Percentiles rank a stretch among this genome's conserved stretches.
Evolutionary conservation across 140 eudicot genomes (phyloP).

Genomic region (Senecio squalidus): DNA sequence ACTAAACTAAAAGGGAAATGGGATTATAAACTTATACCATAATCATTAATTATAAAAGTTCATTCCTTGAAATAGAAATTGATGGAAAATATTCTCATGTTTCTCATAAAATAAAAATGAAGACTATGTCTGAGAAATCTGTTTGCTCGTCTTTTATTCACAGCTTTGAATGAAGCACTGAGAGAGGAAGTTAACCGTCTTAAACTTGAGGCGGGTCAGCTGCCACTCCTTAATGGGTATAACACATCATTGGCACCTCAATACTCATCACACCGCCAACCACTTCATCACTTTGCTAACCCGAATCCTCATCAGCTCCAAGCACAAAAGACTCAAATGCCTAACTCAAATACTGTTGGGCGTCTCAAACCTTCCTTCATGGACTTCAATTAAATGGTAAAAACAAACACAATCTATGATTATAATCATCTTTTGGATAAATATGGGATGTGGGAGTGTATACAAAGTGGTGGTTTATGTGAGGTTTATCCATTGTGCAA

Average conservation of each 20-base stretch:
- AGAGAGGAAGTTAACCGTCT: slow-evolving; percentile 81
- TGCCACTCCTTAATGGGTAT: slow-evolving; percentile 42
- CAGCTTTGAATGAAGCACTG: slow-evolving; percentile 82
- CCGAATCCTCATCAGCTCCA: slow-evolving; percentile 17
- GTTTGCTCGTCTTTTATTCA: slow-evolving; percentile 1
- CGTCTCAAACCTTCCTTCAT: slow-evolving; percentile 47
- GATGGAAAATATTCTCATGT: too few relatives aligned
- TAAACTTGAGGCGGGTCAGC: slow-evolving; percentile 71
- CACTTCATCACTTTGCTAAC: slow-evolving; percentile 21
- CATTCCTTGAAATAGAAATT: too few relatives aligned
- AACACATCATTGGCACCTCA: slow-evolving; percentile 44
- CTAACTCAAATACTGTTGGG: slow-evolving; percentile 20
- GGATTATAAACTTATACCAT: too few relatives aligned
- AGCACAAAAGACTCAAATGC: slow-evolving; percentile 34
- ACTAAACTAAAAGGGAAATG: too few relatives aligned
- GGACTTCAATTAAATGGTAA: slow-evolving; percentile 45
- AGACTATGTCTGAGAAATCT: too few relatives aligned
- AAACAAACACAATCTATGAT: slow-evolving; percentile 1
- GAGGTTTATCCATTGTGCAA: slow-evolving; percentile 1
- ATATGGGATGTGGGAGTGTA: slow-evolving; percentile 14
- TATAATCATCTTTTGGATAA: slow-evolving; percentile 23
- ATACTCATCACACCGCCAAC: slow-evolving; percentile 28
- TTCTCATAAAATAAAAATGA: too few relatives aligned
- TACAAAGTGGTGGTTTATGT: slow-evolving; percentile 12
- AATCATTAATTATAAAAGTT: too few relatives aligned